Conservation (phyloP, 768 basidiomycete genomes). For the Pisolithus marmoratus region DNA sequence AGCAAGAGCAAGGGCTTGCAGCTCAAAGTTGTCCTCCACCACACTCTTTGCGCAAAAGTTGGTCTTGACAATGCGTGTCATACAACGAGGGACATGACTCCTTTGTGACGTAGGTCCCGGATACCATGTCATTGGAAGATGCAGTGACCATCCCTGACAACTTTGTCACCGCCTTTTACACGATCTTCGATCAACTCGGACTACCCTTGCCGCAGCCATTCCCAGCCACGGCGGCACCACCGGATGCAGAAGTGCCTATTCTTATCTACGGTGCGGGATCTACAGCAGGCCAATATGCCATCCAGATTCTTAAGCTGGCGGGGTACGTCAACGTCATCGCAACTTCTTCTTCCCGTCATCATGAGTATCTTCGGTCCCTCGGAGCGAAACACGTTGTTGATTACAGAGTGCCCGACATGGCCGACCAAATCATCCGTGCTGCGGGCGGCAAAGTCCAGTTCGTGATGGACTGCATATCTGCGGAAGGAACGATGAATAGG, state of each 20-base stretch:
- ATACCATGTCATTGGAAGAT: slow-evolving; percentile 30
- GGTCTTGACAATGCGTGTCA: neutral
- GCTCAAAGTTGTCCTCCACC: slow-evolving; percentile 29
- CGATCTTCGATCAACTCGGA: slow-evolving; percentile 33
- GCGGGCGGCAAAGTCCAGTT: slow-evolving; percentile 27
- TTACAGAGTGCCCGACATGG: slow-evolving; percentile 33
- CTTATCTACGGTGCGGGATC: slow-evolving; percentile 43
- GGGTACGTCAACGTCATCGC: slow-evolving; percentile 40
- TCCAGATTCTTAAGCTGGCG: slow-evolving; percentile 37
- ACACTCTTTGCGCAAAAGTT: slow-evolving; percentile 34
- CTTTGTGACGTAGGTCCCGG: slow-evolving; percentile 32
- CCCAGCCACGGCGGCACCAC: slow-evolving; percentile 25
- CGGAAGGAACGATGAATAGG: slow-evolving; percentile 30
- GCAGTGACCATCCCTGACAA: slow-evolving; percentile 39
- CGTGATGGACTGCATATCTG: slow-evolving; percentile 37
- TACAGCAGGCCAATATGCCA: slow-evolving; percentile 33
- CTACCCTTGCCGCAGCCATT: slow-evolving; percentile 32
- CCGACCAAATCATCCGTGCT: slow-evolving; percentile 29
- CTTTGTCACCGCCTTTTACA: slow-evolving; percentile 37
- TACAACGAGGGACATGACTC: neutral
- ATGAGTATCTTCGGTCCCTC: slow-evolving; percentile 33
- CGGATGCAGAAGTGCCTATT: slow-evolving; percentile 29
- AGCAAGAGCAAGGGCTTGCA: slow-evolving; percentile 32
- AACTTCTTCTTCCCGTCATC: slow-evolving; percentile 36
- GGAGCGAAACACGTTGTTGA: slow-evolving; percentile 39